A percentile compares a stretch with the other conserved stretches of the same genome.
Conservation (phyloP, 805 yeast genomes). For the Hanseniaspora thailandica region DNA sequence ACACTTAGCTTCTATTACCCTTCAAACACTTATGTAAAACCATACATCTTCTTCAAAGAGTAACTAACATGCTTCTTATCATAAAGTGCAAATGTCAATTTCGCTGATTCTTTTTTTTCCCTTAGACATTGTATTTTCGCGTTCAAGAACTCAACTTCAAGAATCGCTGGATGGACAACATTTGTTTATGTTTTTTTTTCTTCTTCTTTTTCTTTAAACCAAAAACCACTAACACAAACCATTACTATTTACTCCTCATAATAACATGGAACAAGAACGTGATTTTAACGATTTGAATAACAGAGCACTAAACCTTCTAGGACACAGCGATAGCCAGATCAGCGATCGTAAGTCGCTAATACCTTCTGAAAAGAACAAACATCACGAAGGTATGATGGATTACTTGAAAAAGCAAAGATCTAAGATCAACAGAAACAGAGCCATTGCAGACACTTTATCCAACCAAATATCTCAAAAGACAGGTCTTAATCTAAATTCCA, state of each 20-base stretch:
- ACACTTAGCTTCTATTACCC: no score
- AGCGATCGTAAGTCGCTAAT: background rate
- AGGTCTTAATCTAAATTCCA: slow-evolving; percentile 8
- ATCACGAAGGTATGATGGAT: slow-evolving; percentile 9
- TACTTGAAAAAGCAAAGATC: slow-evolving; percentile 5
- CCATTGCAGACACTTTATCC: background rate
- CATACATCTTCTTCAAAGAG: no score
- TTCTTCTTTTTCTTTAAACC: no score
- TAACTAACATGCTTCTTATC: background rate
- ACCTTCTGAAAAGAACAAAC: background rate
- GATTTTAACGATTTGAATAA: slow-evolving; percentile 1
- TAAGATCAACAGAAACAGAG: slow-evolving; percentile 6
- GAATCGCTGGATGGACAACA: background rate
- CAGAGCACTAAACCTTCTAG: slow-evolving; percentile 3
- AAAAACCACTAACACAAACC: background rate
- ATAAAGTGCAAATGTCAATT: background rate
- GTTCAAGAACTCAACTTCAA: background rate
- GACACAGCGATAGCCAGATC: background rate
- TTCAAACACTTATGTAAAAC: no score
- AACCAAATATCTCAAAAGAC: slow-evolving; percentile 6
- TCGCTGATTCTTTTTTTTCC: no score
- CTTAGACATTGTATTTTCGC: no score
- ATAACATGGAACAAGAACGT: slow-evolving; percentile 5
- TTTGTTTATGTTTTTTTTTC: background rate
- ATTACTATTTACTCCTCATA: background rate